phyloP scores from a whole-genome alignment of 139 green algal genomes.

The Picochlorum sp. region DNA sequence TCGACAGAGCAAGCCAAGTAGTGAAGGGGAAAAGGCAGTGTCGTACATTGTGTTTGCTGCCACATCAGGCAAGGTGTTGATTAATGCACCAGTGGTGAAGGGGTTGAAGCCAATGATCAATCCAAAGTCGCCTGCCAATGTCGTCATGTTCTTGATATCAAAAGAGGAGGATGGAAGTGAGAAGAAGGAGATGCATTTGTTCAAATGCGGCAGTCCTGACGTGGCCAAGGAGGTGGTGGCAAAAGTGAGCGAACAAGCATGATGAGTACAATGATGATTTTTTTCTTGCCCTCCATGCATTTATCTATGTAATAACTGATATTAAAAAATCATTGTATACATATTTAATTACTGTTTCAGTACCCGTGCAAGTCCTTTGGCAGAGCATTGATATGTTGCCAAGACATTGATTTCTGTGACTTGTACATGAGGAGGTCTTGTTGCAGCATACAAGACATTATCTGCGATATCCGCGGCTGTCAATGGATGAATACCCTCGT shows the following conservation, averaged over 20 bases:
- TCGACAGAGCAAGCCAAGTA: constrained; percentile 14
- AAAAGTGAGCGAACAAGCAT: constrained; percentile 1
- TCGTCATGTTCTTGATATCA: constrained; percentile 26
- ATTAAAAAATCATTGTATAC: no score
- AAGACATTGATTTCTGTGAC: constrained; percentile 26
- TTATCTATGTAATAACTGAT: no score
- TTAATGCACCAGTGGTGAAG: constrained; percentile 19
- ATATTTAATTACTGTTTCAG: background rate
- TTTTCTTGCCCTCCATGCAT: no score
- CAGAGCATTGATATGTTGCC: constrained; percentile 27
- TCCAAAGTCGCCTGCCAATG: constrained; percentile 17
- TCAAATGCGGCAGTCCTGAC: constrained; percentile 24
- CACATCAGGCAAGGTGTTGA: constrained; percentile 22
- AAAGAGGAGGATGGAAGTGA: background rate
- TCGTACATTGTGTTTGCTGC: constrained; percentile 33
- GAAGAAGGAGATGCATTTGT: constrained; percentile 21
- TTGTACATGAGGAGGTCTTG: constrained; percentile 38
- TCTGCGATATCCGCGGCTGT: constrained; percentile 72
- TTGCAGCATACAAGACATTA: constrained; percentile 69
- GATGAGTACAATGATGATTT: background rate
- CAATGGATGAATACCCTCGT: constrained; percentile 59
- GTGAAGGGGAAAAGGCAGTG: background rate
- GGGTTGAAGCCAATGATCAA: constrained; percentile 25
- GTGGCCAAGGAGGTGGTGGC: constrained; percentile 13
- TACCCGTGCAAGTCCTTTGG: constrained; percentile 28